Evolutionary conservation across 1,139 yeast genomes (phyloP), one percentile per base, ranked within the genome.

Genomic region (Hyphopichia burtonii): DNA sequence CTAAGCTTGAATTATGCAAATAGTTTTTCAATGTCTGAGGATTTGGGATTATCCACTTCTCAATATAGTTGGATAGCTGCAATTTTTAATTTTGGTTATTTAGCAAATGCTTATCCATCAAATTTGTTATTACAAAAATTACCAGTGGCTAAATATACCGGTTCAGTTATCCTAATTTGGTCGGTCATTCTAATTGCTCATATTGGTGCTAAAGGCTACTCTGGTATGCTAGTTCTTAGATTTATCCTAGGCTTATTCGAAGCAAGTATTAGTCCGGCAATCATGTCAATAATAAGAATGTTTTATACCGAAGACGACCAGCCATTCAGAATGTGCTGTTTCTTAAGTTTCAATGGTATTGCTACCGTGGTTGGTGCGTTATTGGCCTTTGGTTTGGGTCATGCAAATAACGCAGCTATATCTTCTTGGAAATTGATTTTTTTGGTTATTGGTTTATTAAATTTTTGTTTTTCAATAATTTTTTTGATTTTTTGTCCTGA

Each of bases 61-160:
- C 48, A 54, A 36, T 61, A 60, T 44, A 53, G 65, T 20, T 80
- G 86, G 77, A 63, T 79, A 40, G 78, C 82, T n/a, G 80, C 87
- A 1, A 72, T 80, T 27, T 82, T 83, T 56, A 75, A 76, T 49
- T 67, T 76, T 45, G 82, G 81, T 5, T 76, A 74, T 49, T 51
- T 76, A 44, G 63, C 75, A 34, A 78, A 77, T 47, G 79, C 79
- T 39, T 64, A 74, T 44, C 84, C 86, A 30, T 78, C 76, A 16
- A 71, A 76, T 44, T 72, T 67, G 50, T 53, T 80, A 19, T 59
- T 82, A 34, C 82, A 82, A 55, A 68, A 66, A 46, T 68, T 67
- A 40, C 84, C 85, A 2, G 66, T 81, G 15, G 81, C 80, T 1
- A 80, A 77, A 52, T 68, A 71, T 38, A 62, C 78, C 28, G 74